Conservation (phyloP, 495 filamentous ascomycete species). For the Oleoguttula mirabilis region DNA sequence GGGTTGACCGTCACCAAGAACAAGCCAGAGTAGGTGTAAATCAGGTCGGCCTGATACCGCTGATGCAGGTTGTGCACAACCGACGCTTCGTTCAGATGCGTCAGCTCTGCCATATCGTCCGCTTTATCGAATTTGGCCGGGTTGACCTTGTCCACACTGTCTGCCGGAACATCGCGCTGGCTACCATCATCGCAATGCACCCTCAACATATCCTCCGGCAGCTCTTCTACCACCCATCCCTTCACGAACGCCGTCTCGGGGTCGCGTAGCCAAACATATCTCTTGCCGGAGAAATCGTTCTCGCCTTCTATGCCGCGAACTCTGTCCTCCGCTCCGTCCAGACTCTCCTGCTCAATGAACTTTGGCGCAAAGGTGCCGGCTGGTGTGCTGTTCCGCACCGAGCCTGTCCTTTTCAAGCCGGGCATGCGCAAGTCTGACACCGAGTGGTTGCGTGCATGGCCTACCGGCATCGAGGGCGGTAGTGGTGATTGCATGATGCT, state of each 20-base stretch:
- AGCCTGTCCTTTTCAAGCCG: slow-evolving; percentile 42
- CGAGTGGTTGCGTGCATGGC: slow-evolving; percentile 46
- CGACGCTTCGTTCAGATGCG: slow-evolving; percentile 92
- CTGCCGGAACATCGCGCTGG: slow-evolving; percentile 61
- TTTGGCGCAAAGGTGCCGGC: slow-evolving; percentile 82
- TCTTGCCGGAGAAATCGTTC: slow-evolving; percentile 96
- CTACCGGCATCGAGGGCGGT: slow-evolving; percentile 29
- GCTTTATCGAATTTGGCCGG: slow-evolving; percentile 99
- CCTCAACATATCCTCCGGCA: slow-evolving; percentile 50
- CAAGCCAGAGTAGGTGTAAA: slow-evolving; percentile 97
- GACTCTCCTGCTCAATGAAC: slow-evolving; percentile 79
- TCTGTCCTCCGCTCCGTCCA: slow-evolving; percentile 49
- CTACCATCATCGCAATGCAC: slow-evolving; percentile 92
- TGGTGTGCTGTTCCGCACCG: slow-evolving; percentile 39
- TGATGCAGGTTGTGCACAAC: slow-evolving; percentile 94
- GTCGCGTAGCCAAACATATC: slow-evolving; percentile 95
- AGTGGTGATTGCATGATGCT: slow-evolving; percentile 50
- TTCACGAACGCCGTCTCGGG: slow-evolving; percentile 76
- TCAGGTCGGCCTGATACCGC: slow-evolving; percentile 87
- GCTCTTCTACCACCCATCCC: slow-evolving; percentile 80
- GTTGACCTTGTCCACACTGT: slow-evolving; percentile 95
- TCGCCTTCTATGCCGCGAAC: slow-evolving; percentile 78
- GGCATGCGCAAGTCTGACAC: slow-evolving; percentile 35
- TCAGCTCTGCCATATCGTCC: slow-evolving; percentile 97
- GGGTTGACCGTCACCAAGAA: slow-evolving; percentile 97